Percentiles rank a stretch among this genome's conserved stretches.
Evolutionary conservation across 805 yeast genomes (phyloP).

Genomic region (Hanseniaspora guilliermondii): DNA sequence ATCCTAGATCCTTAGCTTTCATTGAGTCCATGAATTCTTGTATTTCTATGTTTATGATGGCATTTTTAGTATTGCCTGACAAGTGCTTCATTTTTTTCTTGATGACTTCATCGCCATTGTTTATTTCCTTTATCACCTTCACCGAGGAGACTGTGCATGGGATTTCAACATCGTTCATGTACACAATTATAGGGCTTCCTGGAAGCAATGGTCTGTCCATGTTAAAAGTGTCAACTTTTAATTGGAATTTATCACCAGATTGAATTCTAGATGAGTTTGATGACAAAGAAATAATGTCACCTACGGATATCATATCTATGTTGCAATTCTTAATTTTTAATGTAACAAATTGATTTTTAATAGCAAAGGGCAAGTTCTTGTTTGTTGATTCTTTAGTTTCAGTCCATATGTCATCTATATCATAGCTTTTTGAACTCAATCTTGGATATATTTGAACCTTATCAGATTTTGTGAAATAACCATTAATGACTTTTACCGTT

Average conservation of each 20-base stretch:
- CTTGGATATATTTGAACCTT: slow-evolving; percentile 5
- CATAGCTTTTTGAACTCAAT: slow-evolving; percentile 3
- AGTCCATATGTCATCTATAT: slow-evolving; percentile 9
- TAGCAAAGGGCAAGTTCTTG: slow-evolving; percentile 27
- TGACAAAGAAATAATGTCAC: slow-evolving; percentile 42
- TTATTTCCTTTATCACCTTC: slow-evolving; percentile 31
- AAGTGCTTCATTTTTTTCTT: slow-evolving; percentile 89
- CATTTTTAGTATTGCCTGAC: slow-evolving; percentile 78
- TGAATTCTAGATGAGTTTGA: background rate
- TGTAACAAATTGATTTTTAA: slow-evolving; percentile 44
- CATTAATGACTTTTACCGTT: slow-evolving; percentile 70
- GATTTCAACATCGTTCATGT: slow-evolving; percentile 60
- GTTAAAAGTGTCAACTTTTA: slow-evolving; percentile 54
- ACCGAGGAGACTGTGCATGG: slow-evolving; percentile 44
- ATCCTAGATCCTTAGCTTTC: slow-evolving; percentile 29
- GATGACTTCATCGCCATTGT: slow-evolving; percentile 73
- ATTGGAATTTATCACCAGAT: slow-evolving; percentile 27
- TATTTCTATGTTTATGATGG: slow-evolving; percentile 94
- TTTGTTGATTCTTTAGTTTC: slow-evolving; percentile 9
- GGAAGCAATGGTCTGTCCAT: slow-evolving; percentile 58
- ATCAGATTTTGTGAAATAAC: slow-evolving; percentile 46
- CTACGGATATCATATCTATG: slow-evolving; percentile 41
- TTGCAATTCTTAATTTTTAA: slow-evolving; percentile 30
- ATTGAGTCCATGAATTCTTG: slow-evolving; percentile 51
- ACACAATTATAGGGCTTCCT: slow-evolving; percentile 67